Conservation (phyloP, 1,284 basidiomycete genomes). For the Termitomyces sp. region DNA sequence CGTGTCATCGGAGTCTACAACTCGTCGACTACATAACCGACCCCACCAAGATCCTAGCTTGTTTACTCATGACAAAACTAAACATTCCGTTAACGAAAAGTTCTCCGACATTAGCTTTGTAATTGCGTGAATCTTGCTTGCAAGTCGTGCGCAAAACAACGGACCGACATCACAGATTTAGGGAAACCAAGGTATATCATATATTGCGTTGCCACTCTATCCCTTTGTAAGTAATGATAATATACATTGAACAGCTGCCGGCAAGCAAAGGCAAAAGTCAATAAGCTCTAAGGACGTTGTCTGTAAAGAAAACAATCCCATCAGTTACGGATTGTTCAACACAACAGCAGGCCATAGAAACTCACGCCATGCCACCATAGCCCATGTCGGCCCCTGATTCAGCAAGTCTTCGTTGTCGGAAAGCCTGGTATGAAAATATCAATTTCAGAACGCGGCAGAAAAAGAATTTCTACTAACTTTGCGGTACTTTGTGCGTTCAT, state of each 20-base stretch:
- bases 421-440: conserved; percentile 43
- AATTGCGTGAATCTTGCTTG: no score
- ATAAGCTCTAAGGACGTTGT: conserved; percentile 20
- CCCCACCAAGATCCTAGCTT: background rate
- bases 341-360: background rate
- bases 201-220: conserved; percentile 7
- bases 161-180: background rate
- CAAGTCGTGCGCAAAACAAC: background rate
- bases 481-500: conserved; percentile 77
- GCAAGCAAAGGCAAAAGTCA: conserved; percentile 6
- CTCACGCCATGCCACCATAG: conserved; percentile 52
- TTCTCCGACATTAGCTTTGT: no score
- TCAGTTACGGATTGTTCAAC: background rate
- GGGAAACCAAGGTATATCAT: background rate
- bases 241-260: conserved; percentile 12
- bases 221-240: conserved; percentile 4
- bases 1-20: background rate
- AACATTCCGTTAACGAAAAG: no score
- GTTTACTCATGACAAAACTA: no score
- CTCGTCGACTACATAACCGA: no score
- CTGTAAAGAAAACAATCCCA: conserved; percentile 8
- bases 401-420: conserved; percentile 68
- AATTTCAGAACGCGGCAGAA: background rate
- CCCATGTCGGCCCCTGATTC: conserved; percentile 57
- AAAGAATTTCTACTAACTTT: conserved; percentile 42